Evolutionary conservation across 257 asterid species (phyloP).

Genomic region (Jacaranda copaia): DNA sequence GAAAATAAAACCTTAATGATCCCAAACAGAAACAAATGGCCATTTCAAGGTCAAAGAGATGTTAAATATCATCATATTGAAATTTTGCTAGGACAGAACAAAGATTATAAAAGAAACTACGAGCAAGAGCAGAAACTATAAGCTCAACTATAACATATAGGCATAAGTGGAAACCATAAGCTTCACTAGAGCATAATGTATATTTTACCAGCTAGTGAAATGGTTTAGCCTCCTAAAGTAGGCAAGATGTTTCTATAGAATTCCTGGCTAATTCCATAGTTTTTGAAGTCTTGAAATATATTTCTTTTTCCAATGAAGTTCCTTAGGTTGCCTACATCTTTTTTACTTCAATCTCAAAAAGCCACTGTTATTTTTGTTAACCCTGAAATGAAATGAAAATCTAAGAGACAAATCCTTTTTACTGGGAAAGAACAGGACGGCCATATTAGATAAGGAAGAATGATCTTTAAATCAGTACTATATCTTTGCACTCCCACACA

Average conservation of each 20-base stretch:
- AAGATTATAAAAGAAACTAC: constrained; percentile 10
- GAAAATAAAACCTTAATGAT: constrained; percentile 16
- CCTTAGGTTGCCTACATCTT: not conserved
- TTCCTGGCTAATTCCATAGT: not conserved
- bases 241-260: not conserved
- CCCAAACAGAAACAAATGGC: not conserved
- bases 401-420: not conserved
- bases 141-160: constrained; percentile 11
- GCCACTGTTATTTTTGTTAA: not conserved
- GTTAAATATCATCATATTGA: not conserved
- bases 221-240: constrained; percentile 1
- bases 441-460: not conserved
- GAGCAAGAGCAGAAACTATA: constrained; percentile 26
- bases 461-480: not conserved
- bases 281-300: not conserved
- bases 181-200: not conserved
- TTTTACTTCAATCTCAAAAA: not conserved
- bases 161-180: not conserved
- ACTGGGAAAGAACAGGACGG: not conserved
- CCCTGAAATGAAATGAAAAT: not conserved
- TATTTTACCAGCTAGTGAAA: not conserved
- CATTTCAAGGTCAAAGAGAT: not conserved
- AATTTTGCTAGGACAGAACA: not conserved
- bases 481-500: not conserved
- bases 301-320: constrained; percentile 2